Evolutionary conservation across 2,329 filamentous ascomycete genomes (phyloP).

Genomic region (Lachnellula hyalina): DNA sequence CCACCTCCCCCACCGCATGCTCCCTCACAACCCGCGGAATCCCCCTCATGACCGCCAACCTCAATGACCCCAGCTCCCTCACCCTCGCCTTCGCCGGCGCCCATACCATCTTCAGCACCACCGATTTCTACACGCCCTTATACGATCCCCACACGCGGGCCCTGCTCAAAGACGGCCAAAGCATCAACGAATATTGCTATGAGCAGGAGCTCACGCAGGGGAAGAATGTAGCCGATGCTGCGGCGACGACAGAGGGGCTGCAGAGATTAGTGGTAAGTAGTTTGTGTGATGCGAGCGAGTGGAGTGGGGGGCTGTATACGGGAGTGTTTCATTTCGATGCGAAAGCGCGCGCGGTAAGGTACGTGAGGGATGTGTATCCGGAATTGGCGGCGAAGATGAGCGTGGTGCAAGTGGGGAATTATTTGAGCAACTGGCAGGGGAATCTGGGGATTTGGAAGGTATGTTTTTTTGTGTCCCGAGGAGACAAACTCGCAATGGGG

Average conservation of each 20-base stretch:
- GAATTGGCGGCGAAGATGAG: slow-evolving; percentile 28
- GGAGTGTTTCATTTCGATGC: slow-evolving; percentile 34
- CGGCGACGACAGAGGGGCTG: slow-evolving; percentile 29
- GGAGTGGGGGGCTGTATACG: slow-evolving; percentile 38
- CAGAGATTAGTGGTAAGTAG: slow-evolving; percentile 37
- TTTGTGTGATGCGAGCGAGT: slow-evolving; percentile 33
- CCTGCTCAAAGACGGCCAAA: slow-evolving; percentile 15
- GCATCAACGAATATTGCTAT: slow-evolving; percentile 21
- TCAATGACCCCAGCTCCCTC: slow-evolving; percentile 35
- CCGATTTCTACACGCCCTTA: slow-evolving; percentile 30
- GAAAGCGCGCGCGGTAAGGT: slow-evolving; percentile 34
- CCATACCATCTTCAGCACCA: slow-evolving; percentile 45
- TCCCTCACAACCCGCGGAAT: slow-evolving; percentile 23
- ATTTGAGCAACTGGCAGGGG: slow-evolving; percentile 20
- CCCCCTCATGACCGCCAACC: slow-evolving; percentile 38
- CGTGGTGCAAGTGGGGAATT: slow-evolving; percentile 31
- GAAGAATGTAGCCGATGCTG: slow-evolving; percentile 35
- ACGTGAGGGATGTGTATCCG: slow-evolving; percentile 27
- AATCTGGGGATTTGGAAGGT: slow-evolving; percentile 14
- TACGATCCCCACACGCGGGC: slow-evolving; percentile 16
- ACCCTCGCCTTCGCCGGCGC: slow-evolving; percentile 37
- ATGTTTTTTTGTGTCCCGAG: not conserved
- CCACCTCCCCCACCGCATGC: not conserved
- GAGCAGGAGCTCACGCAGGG: slow-evolving; percentile 34
- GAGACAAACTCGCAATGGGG: not conserved